Evolutionary conservation across 371 early-diverging fungal species (phyloP).

Genomic region (Rhizopus arrhizus): DNA sequence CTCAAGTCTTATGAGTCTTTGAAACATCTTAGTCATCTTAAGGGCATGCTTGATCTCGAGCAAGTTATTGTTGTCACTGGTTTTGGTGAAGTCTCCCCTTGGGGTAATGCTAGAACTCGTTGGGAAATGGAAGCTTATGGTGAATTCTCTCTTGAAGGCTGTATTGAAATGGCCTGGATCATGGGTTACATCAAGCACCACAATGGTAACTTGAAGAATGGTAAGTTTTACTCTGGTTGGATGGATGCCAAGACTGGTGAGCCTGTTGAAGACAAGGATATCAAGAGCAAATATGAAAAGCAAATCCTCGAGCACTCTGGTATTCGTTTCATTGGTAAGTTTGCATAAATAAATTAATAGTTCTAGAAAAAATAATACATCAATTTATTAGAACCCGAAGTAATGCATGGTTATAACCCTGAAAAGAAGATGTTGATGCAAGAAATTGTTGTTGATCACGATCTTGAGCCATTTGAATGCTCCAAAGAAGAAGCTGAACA

Average conservation of each 20-base stretch:
- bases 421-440: conserved; percentile 86
- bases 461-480: conserved; percentile 89
- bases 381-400: conserved; percentile 65
- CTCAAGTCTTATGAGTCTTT: conserved; percentile 70
- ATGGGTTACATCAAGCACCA: conserved; percentile 94
- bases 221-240: conserved; percentile 89
- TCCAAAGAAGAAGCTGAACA: conserved; percentile 91
- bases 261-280: conserved; percentile 89
- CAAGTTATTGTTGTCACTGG: conserved; percentile 94
- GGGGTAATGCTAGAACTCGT: conserved; percentile 91
- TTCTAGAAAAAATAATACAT: no score
- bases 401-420: conserved; percentile 93
- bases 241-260: conserved; percentile 88
- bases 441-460: conserved; percentile 90
- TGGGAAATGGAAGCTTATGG: conserved; percentile 97
- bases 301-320: conserved; percentile 92
- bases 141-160: conserved; percentile 93
- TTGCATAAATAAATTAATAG: no score
- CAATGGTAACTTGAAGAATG: conserved; percentile 85
- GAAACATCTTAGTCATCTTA: conserved; percentile 72
- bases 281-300: conserved; percentile 93
- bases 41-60: conserved; percentile 90
- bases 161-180: conserved; percentile 97
- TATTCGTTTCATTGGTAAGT: conserved; percentile 87
- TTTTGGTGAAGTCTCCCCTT: conserved; percentile 94